A percentile compares a stretch with the other conserved stretches of the same genome.
phyloP scores from a whole-genome alignment of 306 rosid species.

The Delonix regia region DNA sequence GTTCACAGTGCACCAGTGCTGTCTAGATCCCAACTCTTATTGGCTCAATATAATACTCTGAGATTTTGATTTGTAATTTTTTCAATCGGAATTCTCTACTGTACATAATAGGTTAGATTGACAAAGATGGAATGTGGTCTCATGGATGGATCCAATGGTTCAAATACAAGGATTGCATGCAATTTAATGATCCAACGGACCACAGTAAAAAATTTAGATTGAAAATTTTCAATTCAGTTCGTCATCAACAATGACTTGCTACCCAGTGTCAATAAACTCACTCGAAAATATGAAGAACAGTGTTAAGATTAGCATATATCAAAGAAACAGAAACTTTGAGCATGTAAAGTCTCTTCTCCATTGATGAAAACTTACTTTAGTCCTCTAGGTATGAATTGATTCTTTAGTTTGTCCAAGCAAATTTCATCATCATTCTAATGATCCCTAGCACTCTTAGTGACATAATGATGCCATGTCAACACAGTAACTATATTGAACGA shows the following conservation, averaged over 20 bases:
- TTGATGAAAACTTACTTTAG: neutral
- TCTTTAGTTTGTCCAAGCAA: no score
- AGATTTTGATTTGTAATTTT: conserved; percentile 58
- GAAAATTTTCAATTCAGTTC: conserved; percentile 38
- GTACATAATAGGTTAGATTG: no score
- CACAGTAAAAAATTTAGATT: no score
- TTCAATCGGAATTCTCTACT: no score
- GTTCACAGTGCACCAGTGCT: no score
- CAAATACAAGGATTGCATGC: no score
- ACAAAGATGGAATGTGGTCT: no score
- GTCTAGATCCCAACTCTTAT: no score
- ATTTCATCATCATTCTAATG: no score
- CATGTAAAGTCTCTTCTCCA: neutral
- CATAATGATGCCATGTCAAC: neutral
- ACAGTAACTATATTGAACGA: neutral
- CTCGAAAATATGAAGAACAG: neutral
- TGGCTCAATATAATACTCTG: neutral
- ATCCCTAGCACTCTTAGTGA: neutral
- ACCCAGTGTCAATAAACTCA: neutral
- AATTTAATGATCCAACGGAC: no score
- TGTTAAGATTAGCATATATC: neutral
- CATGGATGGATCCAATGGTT: no score
- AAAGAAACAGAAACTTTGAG: neutral
- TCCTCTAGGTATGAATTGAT: neutral
- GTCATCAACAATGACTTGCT: conserved; percentile 37